Conservation (phyloP, 2,329 filamentous ascomycete genomes). For the Colletotrichum sp. region DNA sequence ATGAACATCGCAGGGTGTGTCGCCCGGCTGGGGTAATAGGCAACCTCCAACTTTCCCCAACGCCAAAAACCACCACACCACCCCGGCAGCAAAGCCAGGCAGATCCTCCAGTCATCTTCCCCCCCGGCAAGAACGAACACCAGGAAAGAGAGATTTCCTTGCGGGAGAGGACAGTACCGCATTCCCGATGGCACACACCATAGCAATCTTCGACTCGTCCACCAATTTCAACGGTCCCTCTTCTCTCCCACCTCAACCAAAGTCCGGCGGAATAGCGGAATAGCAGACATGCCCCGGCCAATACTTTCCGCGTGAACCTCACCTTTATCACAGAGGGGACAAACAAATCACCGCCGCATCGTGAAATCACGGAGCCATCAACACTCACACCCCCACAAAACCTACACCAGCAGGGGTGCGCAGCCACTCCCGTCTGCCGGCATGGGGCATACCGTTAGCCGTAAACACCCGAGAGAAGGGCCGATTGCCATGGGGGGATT, state of each 20-base stretch:
- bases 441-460: not conserved
- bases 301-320: not conserved
- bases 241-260: too few species aligned
- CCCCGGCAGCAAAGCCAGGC: not conserved
- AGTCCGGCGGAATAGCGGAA: not conserved
- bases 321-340: not conserved
- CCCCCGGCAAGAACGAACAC: fast-evolving
- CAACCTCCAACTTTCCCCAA: not conserved
- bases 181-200: not conserved
- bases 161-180: not conserved
- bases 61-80: not conserved
- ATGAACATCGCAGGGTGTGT: not conserved
- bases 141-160: not conserved
- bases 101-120: not conserved
- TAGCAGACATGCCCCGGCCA: not conserved
- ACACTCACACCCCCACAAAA: not conserved
- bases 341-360: not conserved
- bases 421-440: slow-evolving; percentile 7
- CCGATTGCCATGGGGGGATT: slow-evolving; percentile 11
- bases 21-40: not conserved
- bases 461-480: slow-evolving; percentile 20
- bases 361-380: not conserved
- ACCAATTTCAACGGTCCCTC: too few species aligned
- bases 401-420: not conserved
- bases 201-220: not conserved